A percentile compares a stretch with the other conserved stretches of the same genome.
phyloP scores from a whole-genome alignment of 2,329 filamentous ascomycete species.

The Ophiostoma sp. region DNA sequence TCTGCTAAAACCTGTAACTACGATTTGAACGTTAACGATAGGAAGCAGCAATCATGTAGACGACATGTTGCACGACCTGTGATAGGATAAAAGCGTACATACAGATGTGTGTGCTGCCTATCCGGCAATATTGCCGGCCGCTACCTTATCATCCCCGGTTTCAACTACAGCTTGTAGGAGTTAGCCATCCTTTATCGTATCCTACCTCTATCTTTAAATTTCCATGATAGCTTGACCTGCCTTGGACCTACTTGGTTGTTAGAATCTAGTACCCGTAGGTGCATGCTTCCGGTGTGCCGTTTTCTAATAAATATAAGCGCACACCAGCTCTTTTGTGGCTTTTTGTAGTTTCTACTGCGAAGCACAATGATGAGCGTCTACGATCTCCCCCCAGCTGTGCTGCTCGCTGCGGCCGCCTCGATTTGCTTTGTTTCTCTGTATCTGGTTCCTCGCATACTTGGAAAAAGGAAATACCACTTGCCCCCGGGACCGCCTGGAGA shows the following conservation, averaged over 20 bases:
- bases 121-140: conserved; percentile 16
- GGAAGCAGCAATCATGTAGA: not conserved
- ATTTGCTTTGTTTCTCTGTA: not conserved
- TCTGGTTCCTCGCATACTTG: conserved; percentile 11
- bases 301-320: not conserved
- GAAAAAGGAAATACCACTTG: conserved; percentile 19
- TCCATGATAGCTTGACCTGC: too few relatives aligned
- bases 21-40: too few relatives aligned
- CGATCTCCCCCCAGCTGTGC: not conserved
- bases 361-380: not conserved
- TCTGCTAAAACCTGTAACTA: too few relatives aligned
- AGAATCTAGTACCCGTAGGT: too few relatives aligned
- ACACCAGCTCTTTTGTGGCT: not conserved
- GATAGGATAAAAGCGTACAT: not conserved
- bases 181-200: not conserved
- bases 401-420: not conserved
- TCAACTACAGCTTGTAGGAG: too few relatives aligned
- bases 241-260: too few relatives aligned
- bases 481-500: conserved; percentile 20
- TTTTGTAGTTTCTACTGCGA: not conserved
- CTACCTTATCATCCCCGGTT: not conserved
- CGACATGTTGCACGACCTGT: not conserved
- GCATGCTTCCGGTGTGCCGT: not conserved
- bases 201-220: not conserved
- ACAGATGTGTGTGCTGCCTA: not conserved